Base-by-base conservation (phyloP, 306 rosid genomes). In the Cucurbita moschata region DNA sequence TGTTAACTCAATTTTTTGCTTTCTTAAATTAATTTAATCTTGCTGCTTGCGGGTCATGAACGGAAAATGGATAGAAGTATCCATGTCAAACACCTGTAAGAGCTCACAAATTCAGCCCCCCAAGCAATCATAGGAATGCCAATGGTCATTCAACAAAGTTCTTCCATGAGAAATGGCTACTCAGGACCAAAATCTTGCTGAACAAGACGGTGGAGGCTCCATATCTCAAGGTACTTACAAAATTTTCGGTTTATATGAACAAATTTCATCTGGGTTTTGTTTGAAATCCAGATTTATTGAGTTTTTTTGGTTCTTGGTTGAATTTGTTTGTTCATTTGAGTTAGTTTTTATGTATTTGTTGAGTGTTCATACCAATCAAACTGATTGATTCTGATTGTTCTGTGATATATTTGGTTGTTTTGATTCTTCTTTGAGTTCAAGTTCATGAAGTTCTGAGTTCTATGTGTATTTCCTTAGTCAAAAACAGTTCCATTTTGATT, bases 81-180 rank as follows among this genome's bases (percentile, higher is more conserved):
- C 63, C 63, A 57, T 38, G 8, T 62, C 49, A 38, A 38, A 37
- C 13, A 38, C 23, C 69, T 37, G 14, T n/a, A 7, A 14, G 23
- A 62, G 23, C 69, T 62, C 19, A 55, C 19, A 37, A 16, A 40
- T 9, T 26, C n/a, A 30, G 51, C 42, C 4, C 23, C 16, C 1
- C 71, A 64, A 64, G 42, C 51, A n/a, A 9, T 64, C 71, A n/a
- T 63, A 63, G 39, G 71, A n/a, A 42, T 64, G 15, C 47, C 71
- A 40, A 42, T 64, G 51, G 15, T 30, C 35, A 30, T 30, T 30
- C 4, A 30, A 30, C 0, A 30, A 62, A 38, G 21, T 64, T 64
- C 37, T 64, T 64, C 51, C 6, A 40, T 40, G 71, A 42, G 21
- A 44, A 10, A 83, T 86, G 89, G 84, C 71, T 4, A 69, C 53